Conservation (phyloP, 2,329 filamentous ascomycete genomes). For the Zymoseptoria ardabiliae region DNA sequence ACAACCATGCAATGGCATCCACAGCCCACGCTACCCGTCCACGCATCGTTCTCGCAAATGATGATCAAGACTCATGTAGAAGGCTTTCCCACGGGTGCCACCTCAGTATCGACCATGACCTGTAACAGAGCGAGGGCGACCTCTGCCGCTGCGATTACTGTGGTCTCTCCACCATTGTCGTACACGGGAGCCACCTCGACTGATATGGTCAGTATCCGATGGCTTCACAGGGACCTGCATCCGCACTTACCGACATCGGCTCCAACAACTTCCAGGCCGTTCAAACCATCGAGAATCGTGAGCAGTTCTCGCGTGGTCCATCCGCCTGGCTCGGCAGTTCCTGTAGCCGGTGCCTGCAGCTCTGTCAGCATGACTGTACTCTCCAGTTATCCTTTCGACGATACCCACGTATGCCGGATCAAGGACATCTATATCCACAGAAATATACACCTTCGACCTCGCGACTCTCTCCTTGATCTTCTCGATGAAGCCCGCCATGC, state of each 20-base stretch:
- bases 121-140: conserved; percentile 45
- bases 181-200: conserved; percentile 55
- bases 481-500: conserved; percentile 42
- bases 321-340: conserved; percentile 55
- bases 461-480: conserved; percentile 45
- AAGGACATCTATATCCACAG: conserved; percentile 50
- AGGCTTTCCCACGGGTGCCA: conserved; percentile 16
- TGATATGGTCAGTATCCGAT: conserved; percentile 10
- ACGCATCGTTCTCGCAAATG: not conserved
- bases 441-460: conserved; percentile 49
- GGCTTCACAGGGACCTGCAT: not conserved
- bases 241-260: conserved; percentile 45
- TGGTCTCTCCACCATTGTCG: conserved; percentile 54
- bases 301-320: conserved; percentile 55
- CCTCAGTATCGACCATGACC: conserved; percentile 40
- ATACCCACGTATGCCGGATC: conserved; percentile 41
- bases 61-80: not conserved
- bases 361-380: conserved; percentile 23
- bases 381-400: not conserved
- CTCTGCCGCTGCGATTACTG: conserved; percentile 49
- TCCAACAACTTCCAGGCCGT: conserved; percentile 50
- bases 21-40: not conserved
- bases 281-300: conserved; percentile 52
- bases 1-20: not conserved
- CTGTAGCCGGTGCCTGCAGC: conserved; percentile 41